Evolutionary conservation across 192 early-diverging fungal species (phyloP).

Genomic region (Lunasporangiospora selenospora): DNA sequence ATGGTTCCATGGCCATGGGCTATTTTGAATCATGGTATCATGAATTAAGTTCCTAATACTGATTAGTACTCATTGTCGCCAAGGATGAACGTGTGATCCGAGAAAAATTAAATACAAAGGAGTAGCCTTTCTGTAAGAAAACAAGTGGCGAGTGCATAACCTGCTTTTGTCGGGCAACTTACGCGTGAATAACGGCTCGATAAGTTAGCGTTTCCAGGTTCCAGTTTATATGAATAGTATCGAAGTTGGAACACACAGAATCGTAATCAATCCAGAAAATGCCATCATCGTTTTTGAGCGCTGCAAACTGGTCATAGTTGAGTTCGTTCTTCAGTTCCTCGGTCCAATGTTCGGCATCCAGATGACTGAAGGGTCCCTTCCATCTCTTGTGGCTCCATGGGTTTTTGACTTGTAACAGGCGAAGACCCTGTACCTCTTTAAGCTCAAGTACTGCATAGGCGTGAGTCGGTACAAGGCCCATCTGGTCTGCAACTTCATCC

Average conservation of each 20-base stretch:
- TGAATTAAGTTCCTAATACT: neutral
- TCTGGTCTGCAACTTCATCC: constrained; percentile 62
- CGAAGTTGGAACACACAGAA: constrained; percentile 79
- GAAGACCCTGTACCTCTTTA: constrained; percentile 61
- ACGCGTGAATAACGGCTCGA: constrained; percentile 76
- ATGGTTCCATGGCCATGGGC: constrained; percentile 39
- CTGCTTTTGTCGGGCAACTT: constrained; percentile 32
- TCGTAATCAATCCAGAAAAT: constrained; percentile 93
- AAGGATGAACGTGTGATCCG: neutral
- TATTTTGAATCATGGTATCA: constrained; percentile 25
- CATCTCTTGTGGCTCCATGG: constrained; percentile 93
- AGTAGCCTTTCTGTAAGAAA: constrained; percentile 27
- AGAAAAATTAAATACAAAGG: constrained; percentile 33
- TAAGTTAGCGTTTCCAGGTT: constrained; percentile 79
- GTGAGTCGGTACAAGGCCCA: constrained; percentile 89
- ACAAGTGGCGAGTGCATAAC: constrained; percentile 38
- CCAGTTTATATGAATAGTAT: constrained; percentile 92
- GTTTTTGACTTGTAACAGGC: constrained; percentile 88
- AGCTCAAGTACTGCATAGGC: constrained; percentile 84
- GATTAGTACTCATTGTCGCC: neutral
- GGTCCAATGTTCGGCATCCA: constrained; percentile 74
- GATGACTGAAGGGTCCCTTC: constrained; percentile 78
- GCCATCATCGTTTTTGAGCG: constrained; percentile 78
- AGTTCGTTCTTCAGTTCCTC: constrained; percentile 66
- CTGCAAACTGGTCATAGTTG: constrained; percentile 73